These are phyloP conservation scores for Smallanthus sonchifolius DNA, from an alignment of 129 eudicot species.

Conservation along the genomic window DNA sequence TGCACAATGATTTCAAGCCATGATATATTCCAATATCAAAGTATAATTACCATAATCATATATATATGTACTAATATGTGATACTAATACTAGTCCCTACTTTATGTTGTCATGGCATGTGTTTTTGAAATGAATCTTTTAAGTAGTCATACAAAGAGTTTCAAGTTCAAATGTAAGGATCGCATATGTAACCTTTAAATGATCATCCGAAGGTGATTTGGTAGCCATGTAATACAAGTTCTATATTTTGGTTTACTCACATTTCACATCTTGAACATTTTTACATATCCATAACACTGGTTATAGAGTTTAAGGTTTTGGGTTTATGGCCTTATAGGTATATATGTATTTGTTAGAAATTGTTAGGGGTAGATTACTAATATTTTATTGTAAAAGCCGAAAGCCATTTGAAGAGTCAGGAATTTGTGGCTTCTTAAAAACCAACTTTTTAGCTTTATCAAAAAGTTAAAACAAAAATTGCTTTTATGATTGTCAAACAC, in stretches of 20 bases:
- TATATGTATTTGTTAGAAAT: too few relatives aligned
- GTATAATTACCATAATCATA: not conserved
- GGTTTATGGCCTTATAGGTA: too few relatives aligned
- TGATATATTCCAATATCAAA: constrained; percentile 2
- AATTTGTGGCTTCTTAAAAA: too few relatives aligned
- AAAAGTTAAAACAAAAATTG: too few relatives aligned
- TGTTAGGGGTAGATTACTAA: too few relatives aligned
- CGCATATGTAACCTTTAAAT: not conserved
- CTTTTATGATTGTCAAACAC: too few relatives aligned
- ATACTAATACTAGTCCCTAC: not conserved
- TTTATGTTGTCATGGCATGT: not conserved
- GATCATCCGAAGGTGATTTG: not conserved
- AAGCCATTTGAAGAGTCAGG: too few relatives aligned
- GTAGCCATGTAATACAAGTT: not conserved
- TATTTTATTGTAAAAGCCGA: too few relatives aligned
- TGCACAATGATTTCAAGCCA: constrained; percentile 42
- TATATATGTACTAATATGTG: not conserved
- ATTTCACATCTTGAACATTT: not conserved
- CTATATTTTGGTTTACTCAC: not conserved
- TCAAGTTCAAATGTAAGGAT: too few relatives aligned
- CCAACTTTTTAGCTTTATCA: too few relatives aligned
- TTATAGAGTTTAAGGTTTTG: too few relatives aligned
- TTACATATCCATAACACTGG: too few relatives aligned
- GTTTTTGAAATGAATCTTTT: not conserved
- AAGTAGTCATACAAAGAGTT: not conserved